Evolutionary conservation across 1,139 yeast genomes (phyloP).

Genomic region (Sugiyamaella neomexicana): DNA sequence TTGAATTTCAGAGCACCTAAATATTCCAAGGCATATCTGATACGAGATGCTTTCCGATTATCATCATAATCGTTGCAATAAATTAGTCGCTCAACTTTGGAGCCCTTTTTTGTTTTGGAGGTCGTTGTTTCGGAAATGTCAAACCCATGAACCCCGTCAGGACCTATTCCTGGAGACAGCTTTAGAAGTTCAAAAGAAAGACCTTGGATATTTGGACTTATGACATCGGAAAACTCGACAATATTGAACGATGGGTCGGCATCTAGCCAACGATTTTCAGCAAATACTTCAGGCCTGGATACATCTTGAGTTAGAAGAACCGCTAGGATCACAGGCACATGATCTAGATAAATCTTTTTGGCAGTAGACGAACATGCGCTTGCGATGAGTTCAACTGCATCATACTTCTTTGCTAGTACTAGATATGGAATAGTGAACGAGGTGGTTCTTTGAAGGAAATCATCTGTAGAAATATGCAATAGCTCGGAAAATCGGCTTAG

Average conservation of each 20-base stretch:
- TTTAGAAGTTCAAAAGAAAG: slow-evolving; percentile 40
- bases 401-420: slow-evolving; percentile 62
- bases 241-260: slow-evolving; percentile 48
- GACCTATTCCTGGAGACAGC: slow-evolving; percentile 20
- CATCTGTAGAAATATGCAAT: slow-evolving; percentile 59
- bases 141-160: neutral
- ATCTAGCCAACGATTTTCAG: slow-evolving; percentile 56
- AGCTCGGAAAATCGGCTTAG: slow-evolving; percentile 62
- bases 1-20: slow-evolving; percentile 23
- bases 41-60: slow-evolving; percentile 21
- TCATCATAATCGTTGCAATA: slow-evolving; percentile 15
- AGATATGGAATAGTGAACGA: slow-evolving; percentile 77
- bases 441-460: slow-evolving; percentile 67
- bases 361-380: slow-evolving; percentile 35
- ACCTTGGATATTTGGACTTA: slow-evolving; percentile 41
- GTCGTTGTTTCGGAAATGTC: neutral
- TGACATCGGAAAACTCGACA: slow-evolving; percentile 45
- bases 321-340: slow-evolving; percentile 49
- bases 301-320: slow-evolving; percentile 46
- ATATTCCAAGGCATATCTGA: slow-evolving; percentile 27
- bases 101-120: neutral
- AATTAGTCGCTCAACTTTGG: slow-evolving; percentile 19
- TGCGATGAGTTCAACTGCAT: slow-evolving; percentile 61
- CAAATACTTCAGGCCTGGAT: slow-evolving; percentile 48
- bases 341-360: slow-evolving; percentile 36